Conservation (phyloP, 1,139 yeast species). For the Geotrichum siamense region DNA sequence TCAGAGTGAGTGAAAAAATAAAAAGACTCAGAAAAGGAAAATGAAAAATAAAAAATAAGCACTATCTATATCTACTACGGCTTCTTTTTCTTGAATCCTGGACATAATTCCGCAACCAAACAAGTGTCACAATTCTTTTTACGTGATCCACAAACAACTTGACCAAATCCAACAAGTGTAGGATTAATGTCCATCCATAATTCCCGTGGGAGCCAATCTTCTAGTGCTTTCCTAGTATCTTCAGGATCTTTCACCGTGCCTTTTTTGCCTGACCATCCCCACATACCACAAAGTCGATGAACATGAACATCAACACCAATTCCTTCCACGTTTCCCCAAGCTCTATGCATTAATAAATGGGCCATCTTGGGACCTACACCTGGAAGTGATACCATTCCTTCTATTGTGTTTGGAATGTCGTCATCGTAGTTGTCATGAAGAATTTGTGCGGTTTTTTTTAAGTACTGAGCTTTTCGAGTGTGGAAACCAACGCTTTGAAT, state of each 20-base stretch:
- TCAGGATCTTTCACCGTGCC: slow-evolving; percentile 50
- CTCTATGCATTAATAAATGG: slow-evolving; percentile 66
- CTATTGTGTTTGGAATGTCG: slow-evolving; percentile 57
- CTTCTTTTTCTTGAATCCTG: slow-evolving; percentile 41
- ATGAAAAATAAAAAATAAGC: background rate
- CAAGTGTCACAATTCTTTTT: slow-evolving; percentile 73
- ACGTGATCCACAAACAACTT: slow-evolving; percentile 71
- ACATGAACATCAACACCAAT: slow-evolving; percentile 94
- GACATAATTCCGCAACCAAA: slow-evolving; percentile 47
- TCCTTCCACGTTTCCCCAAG: slow-evolving; percentile 68
- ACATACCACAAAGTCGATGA: slow-evolving; percentile 71
- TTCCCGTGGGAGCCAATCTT: slow-evolving; percentile 64
- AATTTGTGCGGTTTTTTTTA: slow-evolving; percentile 54
- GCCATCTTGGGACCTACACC: slow-evolving; percentile 99
- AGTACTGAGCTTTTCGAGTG: slow-evolving; percentile 63
- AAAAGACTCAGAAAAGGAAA: too few relatives aligned
- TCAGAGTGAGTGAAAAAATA: too few relatives aligned
- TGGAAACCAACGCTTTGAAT: slow-evolving; percentile 88
- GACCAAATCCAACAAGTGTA: slow-evolving; percentile 87
- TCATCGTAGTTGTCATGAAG: slow-evolving; percentile 46
- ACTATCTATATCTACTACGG: slow-evolving; percentile 21
- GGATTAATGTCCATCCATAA: slow-evolving; percentile 86
- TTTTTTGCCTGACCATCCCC: slow-evolving; percentile 57
- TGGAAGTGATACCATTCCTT: slow-evolving; percentile 61
- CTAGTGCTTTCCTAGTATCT: slow-evolving; percentile 57